Evolutionary conservation across 1,139 yeast species (phyloP).

Genomic region (Candida sp.): DNA sequence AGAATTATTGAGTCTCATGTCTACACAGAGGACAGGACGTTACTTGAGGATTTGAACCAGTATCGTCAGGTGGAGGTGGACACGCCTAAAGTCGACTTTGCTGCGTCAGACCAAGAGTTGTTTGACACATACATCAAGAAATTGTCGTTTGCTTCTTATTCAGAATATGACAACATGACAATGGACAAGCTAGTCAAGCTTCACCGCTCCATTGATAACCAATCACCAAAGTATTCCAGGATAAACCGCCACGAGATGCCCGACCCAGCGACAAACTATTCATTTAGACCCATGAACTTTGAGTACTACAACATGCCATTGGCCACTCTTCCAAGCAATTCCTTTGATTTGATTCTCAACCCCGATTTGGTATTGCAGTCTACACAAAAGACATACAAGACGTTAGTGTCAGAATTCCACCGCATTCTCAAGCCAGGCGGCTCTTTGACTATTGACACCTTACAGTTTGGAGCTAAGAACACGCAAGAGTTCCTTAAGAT

Average conservation of each 20-base stretch:
- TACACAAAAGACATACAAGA: slow-evolving; percentile 27
- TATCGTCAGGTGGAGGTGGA: slow-evolving; percentile 19
- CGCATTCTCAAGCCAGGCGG: slow-evolving; percentile 44
- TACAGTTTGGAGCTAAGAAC: slow-evolving; percentile 23
- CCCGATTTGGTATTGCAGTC: slow-evolving; percentile 41
- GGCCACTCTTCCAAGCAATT: slow-evolving; percentile 28
- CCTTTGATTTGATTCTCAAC: slow-evolving; percentile 41
- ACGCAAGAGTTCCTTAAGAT: slow-evolving; percentile 17
- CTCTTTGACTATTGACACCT: slow-evolving; percentile 33
- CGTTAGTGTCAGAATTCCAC: slow-evolving; percentile 35
- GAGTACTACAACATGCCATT: slow-evolving; percentile 36
- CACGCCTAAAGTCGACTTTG: slow-evolving; percentile 22
- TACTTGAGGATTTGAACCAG: slow-evolving; percentile 18
- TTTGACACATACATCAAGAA: slow-evolving; percentile 27
- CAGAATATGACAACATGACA: slow-evolving; percentile 25
- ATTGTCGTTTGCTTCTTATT: slow-evolving; percentile 30
- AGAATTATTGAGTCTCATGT: slow-evolving; percentile 38
- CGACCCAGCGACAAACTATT: slow-evolving; percentile 21
- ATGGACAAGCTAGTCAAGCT: slow-evolving; percentile 32
- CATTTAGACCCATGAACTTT: slow-evolving; percentile 41
- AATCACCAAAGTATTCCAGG: slow-evolving; percentile 19
- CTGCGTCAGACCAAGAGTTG: slow-evolving; percentile 28
- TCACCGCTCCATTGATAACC: slow-evolving; percentile 28
- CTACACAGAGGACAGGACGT: slow-evolving; percentile 28
- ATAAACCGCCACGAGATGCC: slow-evolving; percentile 17